Evolutionary conservation across 2,329 filamentous ascomycete genomes (phyloP).

Genomic region (Cryphonectria carpinicola): DNA sequence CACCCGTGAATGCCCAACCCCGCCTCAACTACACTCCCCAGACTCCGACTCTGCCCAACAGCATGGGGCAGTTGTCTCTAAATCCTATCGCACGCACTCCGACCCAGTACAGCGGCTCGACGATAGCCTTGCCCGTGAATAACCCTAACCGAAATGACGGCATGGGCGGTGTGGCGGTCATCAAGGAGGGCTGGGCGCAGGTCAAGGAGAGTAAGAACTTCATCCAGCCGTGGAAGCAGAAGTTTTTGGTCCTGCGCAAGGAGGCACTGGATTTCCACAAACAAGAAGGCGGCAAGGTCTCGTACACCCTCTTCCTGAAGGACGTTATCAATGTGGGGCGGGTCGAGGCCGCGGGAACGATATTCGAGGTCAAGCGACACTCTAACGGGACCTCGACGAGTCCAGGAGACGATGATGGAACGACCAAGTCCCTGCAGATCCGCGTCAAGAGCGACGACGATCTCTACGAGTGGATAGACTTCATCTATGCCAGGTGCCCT

Average conservation of each 20-base stretch:
- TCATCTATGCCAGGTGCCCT: slow-evolving; percentile 94
- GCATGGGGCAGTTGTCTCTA: slow-evolving; percentile 78
- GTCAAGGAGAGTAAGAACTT: slow-evolving; percentile 91
- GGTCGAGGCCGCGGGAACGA: slow-evolving; percentile 87
- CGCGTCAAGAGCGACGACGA: slow-evolving; percentile 95
- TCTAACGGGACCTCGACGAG: slow-evolving; percentile 70
- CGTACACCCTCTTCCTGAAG: slow-evolving; percentile 82
- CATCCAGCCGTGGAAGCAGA: slow-evolving; percentile 85
- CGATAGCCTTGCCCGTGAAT: slow-evolving; percentile 72
- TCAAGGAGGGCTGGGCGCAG: slow-evolving; percentile 81
- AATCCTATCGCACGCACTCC: slow-evolving; percentile 69
- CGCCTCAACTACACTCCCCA: slow-evolving; percentile 80
- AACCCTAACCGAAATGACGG: slow-evolving; percentile 49
- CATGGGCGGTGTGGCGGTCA: slow-evolving; percentile 70
- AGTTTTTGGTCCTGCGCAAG: slow-evolving; percentile 89
- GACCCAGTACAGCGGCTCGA: slow-evolving; percentile 68
- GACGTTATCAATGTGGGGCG: slow-evolving; percentile 90
- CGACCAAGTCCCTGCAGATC: slow-evolving; percentile 83
- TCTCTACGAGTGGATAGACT: slow-evolving; percentile 98
- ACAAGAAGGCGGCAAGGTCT: slow-evolving; percentile 82
- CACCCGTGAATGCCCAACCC: slow-evolving; percentile 73
- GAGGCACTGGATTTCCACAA: slow-evolving; percentile 95
- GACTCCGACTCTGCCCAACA: slow-evolving; percentile 69
- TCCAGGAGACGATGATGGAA: slow-evolving; percentile 77
- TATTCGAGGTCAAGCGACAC: slow-evolving; percentile 88